Percentiles rank a stretch among this genome's conserved stretches.
phyloP scores from a whole-genome alignment of 257 asterid genomes.

The Pogostemon cablin region DNA sequence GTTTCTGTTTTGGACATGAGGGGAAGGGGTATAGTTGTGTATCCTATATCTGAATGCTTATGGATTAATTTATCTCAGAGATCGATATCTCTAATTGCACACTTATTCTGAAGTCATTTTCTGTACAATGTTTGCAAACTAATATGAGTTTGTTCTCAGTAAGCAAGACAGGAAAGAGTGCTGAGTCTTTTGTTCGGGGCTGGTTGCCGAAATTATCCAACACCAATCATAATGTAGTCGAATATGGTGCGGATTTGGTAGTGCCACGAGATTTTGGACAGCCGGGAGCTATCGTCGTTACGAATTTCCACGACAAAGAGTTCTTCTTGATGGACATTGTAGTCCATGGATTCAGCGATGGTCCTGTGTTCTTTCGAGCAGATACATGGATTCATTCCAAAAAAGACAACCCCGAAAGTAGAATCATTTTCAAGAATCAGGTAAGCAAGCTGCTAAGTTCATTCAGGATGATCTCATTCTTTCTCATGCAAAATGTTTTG shows the following conservation, averaged over 20 bases:
- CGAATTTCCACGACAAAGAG: conserved; percentile 84
- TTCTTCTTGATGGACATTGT: conserved; percentile 72
- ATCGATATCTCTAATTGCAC: not conserved
- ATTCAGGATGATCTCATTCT: too few relatives aligned
- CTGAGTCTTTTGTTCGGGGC: conserved; percentile 77
- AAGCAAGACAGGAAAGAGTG: conserved; percentile 67
- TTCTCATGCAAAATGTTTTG: too few relatives aligned
- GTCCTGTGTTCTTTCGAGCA: conserved; percentile 69
- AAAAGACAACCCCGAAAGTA: conserved; percentile 69
- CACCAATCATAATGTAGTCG: conserved; percentile 57
- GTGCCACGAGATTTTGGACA: conserved; percentile 78
- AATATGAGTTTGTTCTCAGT: conserved; percentile 34
- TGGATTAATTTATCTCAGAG: not conserved
- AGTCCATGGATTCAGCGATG: conserved; percentile 65
- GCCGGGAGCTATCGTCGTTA: conserved; percentile 76
- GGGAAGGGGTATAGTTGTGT: too few relatives aligned
- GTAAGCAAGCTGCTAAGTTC: conserved; percentile 29
- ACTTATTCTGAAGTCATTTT: not conserved
- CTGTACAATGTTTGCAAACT: not conserved
- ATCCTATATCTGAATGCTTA: not conserved
- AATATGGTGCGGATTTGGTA: conserved; percentile 65
- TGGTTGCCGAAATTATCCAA: conserved; percentile 65
- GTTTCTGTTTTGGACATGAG: too few relatives aligned
- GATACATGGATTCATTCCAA: conserved; percentile 90
- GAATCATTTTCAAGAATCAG: conserved; percentile 83